phyloP scores from a whole-genome alignment of 305 asterid genomes.

The Ruellia speciosa region DNA sequence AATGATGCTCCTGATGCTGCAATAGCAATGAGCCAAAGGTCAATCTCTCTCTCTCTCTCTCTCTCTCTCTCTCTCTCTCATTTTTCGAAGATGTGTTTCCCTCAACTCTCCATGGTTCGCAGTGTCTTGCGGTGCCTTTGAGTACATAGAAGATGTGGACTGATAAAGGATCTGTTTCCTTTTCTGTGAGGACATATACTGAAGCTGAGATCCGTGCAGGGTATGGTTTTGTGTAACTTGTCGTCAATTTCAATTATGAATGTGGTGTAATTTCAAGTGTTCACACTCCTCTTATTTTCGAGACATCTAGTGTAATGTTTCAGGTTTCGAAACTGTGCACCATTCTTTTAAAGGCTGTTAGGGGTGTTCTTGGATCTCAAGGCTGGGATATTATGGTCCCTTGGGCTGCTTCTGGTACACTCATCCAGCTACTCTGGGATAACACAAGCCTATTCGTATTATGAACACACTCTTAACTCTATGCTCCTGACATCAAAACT shows the following conservation, averaged over 20 bases:
- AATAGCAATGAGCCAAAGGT: conserved; percentile 98
- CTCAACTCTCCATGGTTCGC: no score
- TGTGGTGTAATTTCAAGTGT: conserved; percentile 1
- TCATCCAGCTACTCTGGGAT: conserved; percentile 49
- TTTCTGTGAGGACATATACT: conserved; percentile 77
- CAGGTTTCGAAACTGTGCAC: conserved; percentile 94
- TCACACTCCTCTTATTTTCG: conserved; percentile 30
- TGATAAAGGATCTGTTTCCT: not conserved
- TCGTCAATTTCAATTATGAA: conserved; percentile 2
- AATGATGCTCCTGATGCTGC: conserved; percentile 93
- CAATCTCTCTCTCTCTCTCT: conserved; percentile 13
- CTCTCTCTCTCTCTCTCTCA: conserved; percentile 11
- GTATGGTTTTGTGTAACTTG: conserved; percentile 34
- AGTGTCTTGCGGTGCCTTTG: not conserved
- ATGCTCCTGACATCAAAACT: not conserved
- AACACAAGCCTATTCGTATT: not conserved
- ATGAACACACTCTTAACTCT: not conserved
- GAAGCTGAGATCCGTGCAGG: conserved; percentile 99
- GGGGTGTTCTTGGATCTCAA: conserved; percentile 64
- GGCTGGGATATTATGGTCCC: conserved; percentile 98
- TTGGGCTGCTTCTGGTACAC: conserved; percentile 74
- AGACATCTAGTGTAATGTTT: conserved; percentile 60
- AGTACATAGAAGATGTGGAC: not conserved
- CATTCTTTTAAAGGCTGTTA: conserved; percentile 68
- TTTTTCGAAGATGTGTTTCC: not conserved